Evolutionary conservation across 2,329 filamentous ascomycete genomes (phyloP), one percentile per base, ranked within the genome.

Genomic region (Penicillium sp.): DNA sequence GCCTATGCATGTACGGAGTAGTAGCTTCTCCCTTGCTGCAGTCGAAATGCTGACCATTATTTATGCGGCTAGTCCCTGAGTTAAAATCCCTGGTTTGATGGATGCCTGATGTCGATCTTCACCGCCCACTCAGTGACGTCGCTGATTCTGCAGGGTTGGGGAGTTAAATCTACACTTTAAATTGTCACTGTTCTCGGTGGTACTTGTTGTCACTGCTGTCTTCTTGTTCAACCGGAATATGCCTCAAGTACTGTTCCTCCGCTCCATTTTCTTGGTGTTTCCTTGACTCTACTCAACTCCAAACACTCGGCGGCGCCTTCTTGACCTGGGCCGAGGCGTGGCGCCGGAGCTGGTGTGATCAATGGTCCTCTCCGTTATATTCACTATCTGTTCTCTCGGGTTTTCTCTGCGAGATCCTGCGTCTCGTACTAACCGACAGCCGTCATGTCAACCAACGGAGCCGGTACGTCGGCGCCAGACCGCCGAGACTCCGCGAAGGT

Each of bases 401-500:
- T 23, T 62, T 23, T 51, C 45, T 47, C 27, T 13, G 31, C 21
- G 42, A 44, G 11, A 27, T 21, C n/a, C 43, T 27, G 31, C 31
- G 14, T 27, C 10, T 33, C 33, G 21, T 27, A 27, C 7, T 39
- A 26, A 49, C 13, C 61, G 37, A 52, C 57, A 49, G 42, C 61
- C 27, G 44, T 47, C 25, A 69, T 69, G 60, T 66, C 68, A 53
- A 50, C 59, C 44, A 64, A 55, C 58, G 54, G 67, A 53, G 62
- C 63, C 53, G 57, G 62, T 53, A 56, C 65, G 31, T 61, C 68
- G 51, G 58, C 65, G 39, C 54, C 62, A 26, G 65, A 62, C 26
- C 61, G 67, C 63, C 65, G 67, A 62, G 65, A 75, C 61, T 56
- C 66, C 51, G 57, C 61, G 50, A 72, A 71, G 53, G 29, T 64